These are phyloP conservation scores for Podospora pseudocomata DNA, from an alignment of 495 filamentous ascomycete genomes.

Conservation along the genomic window DNA sequence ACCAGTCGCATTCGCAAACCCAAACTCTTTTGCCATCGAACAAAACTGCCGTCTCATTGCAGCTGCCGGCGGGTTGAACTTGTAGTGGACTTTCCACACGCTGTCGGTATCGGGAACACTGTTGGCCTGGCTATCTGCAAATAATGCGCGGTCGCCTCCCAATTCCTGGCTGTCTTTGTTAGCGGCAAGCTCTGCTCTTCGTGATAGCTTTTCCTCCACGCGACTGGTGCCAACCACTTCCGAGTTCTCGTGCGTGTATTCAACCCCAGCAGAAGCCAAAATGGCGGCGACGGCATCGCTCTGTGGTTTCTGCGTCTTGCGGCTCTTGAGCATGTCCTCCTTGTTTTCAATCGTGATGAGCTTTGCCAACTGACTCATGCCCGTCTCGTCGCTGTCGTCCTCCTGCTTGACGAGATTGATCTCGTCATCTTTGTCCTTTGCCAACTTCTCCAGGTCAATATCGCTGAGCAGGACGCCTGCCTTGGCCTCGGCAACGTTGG, in stretches of 20 bases:
- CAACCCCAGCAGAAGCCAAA: conserved; percentile 79
- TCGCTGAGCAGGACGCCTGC: conserved; percentile 78
- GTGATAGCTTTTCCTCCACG: conserved; percentile 75
- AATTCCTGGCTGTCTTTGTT: conserved; percentile 38
- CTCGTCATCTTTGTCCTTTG: conserved; percentile 49
- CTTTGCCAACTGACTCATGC: conserved; percentile 73
- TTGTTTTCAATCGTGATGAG: conserved; percentile 57
- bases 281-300: conserved; percentile 85
- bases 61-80: conserved; percentile 69
- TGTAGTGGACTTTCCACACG: conserved; percentile 49
- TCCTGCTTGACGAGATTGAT: conserved; percentile 40
- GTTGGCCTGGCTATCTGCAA: conserved; percentile 32
- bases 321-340: conserved; percentile 30
- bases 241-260: conserved; percentile 94
- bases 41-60: conserved; percentile 85
- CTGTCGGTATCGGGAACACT: conserved; percentile 13
- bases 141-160: conserved; percentile 28
- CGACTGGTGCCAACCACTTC: conserved; percentile 90
- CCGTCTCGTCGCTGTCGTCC: conserved; percentile 54
- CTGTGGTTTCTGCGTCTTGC: conserved; percentile 36
- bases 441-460: conserved; percentile 62
- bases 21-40: conserved; percentile 77
- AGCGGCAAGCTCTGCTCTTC: conserved; percentile 64
- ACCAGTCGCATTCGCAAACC: conserved; percentile 70
- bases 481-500: conserved; percentile 89